These are phyloP conservation scores for Neonectria neomacrospora DNA, from an alignment of 2,329 filamentous ascomycete genomes.

Conservation along the genomic window DNA sequence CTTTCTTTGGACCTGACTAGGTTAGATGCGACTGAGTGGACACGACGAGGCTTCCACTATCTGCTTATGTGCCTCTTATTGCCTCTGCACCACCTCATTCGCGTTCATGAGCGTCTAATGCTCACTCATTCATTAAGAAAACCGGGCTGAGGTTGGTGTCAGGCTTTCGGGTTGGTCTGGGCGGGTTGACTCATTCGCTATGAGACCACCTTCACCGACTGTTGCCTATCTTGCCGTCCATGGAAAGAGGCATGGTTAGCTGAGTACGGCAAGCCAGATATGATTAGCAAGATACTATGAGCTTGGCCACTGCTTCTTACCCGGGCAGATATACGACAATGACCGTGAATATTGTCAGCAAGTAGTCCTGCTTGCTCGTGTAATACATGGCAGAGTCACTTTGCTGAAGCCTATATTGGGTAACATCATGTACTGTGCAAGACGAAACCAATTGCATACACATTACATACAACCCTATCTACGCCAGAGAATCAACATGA, in stretches of 20 bases:
- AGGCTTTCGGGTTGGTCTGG: background rate
- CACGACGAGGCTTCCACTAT: no score
- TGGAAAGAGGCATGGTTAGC: background rate
- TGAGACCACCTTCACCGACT: background rate
- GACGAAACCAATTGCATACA: conserved; percentile 17
- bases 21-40: no score
- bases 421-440: background rate
- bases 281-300: background rate
- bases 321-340: background rate
- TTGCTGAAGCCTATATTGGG: background rate
- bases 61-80: background rate
- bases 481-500: conserved; percentile 52
- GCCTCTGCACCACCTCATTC: background rate
- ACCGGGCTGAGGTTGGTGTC: background rate
- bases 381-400: background rate
- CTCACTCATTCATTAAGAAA: background rate
- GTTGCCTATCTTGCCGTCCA: background rate
- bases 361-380: background rate
- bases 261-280: background rate
- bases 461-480: conserved; percentile 34
- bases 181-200: background rate
- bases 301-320: background rate
- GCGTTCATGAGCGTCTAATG: background rate
- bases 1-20: no score
- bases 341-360: background rate